Evolutionary conservation across 257 asterid species (phyloP).

Genomic region (Nicotiana sylvestris): DNA sequence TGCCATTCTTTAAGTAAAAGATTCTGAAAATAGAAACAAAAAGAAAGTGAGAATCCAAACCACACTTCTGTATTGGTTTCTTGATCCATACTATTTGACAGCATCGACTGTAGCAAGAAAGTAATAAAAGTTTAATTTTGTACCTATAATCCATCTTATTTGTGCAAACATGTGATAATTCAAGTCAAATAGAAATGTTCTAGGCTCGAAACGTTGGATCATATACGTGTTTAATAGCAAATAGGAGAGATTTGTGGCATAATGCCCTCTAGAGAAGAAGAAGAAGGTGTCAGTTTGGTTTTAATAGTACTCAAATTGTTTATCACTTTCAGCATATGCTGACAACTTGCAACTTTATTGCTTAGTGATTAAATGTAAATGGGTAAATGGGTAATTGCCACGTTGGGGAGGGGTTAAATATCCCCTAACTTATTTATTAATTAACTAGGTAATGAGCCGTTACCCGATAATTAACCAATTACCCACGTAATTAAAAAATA

Average conservation of each 20-base stretch:
- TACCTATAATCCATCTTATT: neutral
- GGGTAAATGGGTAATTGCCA: too few species aligned
- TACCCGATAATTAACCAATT: too few species aligned
- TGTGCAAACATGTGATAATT: neutral
- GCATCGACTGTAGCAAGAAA: neutral
- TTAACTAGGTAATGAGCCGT: too few species aligned
- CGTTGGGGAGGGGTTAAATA: too few species aligned
- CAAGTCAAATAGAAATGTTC: neutral
- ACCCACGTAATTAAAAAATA: too few species aligned
- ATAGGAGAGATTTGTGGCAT: neutral
- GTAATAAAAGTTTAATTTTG: neutral
- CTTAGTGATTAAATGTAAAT: too few species aligned
- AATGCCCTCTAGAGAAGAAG: neutral
- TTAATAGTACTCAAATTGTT: neutral
- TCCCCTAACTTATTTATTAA: too few species aligned
- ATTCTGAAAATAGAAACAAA: neutral
- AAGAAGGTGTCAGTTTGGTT: neutral
- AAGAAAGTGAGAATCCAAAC: neutral
- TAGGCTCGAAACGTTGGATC: neutral
- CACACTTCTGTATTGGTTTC: too few species aligned
- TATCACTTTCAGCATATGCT: too few species aligned
- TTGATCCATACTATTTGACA: too few species aligned
- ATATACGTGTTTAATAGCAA: neutral
- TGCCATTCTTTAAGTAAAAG: neutral
- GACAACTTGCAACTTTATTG: too few species aligned